Conservation (phyloP, 441 rosid species). For the Omphalea diandra region DNA sequence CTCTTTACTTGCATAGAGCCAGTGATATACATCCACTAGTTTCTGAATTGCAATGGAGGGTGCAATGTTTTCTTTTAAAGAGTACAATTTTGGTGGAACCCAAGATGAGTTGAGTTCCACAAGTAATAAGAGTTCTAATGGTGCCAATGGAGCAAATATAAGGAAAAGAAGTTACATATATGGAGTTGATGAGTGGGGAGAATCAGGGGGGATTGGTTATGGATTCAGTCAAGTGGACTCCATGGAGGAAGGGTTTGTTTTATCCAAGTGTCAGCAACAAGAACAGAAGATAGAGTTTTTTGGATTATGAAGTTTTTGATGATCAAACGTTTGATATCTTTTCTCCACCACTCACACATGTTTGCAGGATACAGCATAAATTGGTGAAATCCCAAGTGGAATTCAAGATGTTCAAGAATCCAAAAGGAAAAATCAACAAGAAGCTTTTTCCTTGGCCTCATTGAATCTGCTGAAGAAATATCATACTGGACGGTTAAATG, state of each 20-base stretch:
- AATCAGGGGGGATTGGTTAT: conserved; percentile 1
- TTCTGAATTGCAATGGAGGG: background rate
- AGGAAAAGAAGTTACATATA: background rate
- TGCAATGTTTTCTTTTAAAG: conserved; percentile 16
- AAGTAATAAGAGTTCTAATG: background rate
- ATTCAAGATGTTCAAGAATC: conserved; percentile 18
- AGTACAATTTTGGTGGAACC: conserved; percentile 17
- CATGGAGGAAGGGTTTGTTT: conserved; percentile 7
- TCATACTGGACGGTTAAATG: conserved; percentile 24
- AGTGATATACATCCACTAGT: background rate
- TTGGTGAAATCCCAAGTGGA: conserved; percentile 18
- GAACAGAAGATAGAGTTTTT: conserved; percentile 18
- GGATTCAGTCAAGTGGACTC: conserved; percentile 21
- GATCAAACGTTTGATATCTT: conserved; percentile 22
- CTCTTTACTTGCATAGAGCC: background rate
- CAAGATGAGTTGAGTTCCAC: conserved; percentile 20
- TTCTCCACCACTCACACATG: conserved; percentile 33
- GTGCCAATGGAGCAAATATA: background rate
- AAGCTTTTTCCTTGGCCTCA: conserved; percentile 30
- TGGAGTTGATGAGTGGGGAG: conserved; percentile 3
- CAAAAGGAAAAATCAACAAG: conserved; percentile 24
- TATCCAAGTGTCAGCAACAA: conserved; percentile 25
- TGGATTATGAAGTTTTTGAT: conserved; percentile 21
- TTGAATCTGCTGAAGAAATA: conserved; percentile 39
- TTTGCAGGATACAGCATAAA: conserved; percentile 16